Percentiles rank a stretch among this genome's conserved stretches.
These are phyloP conservation scores for Vachellia collinsii DNA, from an alignment of 306 rosid species.

Conservation along the genomic window DNA sequence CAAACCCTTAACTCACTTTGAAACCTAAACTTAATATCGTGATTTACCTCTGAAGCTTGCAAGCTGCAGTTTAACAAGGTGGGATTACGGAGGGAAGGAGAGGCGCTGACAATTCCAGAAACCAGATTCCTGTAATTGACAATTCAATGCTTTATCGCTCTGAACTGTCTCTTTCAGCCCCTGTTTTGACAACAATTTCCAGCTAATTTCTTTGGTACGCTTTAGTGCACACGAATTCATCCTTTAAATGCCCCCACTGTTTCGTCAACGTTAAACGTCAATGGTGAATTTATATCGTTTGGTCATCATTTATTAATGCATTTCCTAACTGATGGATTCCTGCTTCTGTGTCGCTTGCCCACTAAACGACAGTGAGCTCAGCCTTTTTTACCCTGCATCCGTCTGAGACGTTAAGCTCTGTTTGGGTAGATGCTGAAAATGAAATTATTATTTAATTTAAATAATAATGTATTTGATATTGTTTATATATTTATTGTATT, in stretches of 20 bases:
- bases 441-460: not conserved
- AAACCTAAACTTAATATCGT: not conserved
- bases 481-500: not conserved
- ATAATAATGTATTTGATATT: not conserved
- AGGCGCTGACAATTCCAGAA: slow-evolving; percentile 17
- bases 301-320: not conserved
- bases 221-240: not conserved
- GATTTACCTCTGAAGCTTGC: not conserved
- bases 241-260: not conserved
- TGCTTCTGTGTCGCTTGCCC: not conserved
- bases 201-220: slow-evolving; percentile 33
- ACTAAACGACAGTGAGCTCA: not conserved
- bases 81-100: not conserved
- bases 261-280: not conserved
- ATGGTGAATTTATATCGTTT: not conserved
- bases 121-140: not conserved
- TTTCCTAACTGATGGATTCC: not conserved
- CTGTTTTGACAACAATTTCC: slow-evolving; percentile 37
- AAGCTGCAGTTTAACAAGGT: not conserved
- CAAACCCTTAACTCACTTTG: not conserved
- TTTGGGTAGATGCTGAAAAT: not conserved
- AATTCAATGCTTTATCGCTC: not conserved
- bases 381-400: not conserved
- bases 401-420: not conserved
- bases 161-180: slow-evolving; percentile 35